These are phyloP conservation scores for Ilyonectria robusta DNA, from an alignment of 2,329 filamentous ascomycete genomes.

Conservation along the genomic window DNA sequence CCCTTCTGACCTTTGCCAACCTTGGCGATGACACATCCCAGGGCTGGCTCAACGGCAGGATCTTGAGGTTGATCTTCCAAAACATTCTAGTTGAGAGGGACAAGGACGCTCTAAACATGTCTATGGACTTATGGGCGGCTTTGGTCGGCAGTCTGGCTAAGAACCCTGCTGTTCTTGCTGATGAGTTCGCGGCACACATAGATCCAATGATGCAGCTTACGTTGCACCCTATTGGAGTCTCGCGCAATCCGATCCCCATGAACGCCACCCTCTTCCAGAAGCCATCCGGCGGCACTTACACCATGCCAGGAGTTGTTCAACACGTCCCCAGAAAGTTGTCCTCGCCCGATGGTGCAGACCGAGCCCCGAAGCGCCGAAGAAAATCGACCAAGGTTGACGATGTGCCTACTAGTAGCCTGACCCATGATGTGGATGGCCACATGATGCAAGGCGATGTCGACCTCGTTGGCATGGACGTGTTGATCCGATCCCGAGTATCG, in stretches of 20 bases:
- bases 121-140: conserved; percentile 88
- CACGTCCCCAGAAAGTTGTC: conserved; percentile 62
- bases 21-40: conserved; percentile 85
- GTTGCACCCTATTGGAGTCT: conserved; percentile 92
- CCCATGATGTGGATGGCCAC: conserved; percentile 96
- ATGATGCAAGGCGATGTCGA: conserved; percentile 99
- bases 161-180: conserved; percentile 74
- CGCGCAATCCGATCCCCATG: conserved; percentile 93
- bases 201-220: conserved; percentile 87
- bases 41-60: conserved; percentile 93
- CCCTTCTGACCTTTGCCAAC: conserved; percentile 91
- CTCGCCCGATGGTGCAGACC: conserved; percentile 69
- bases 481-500: conserved; percentile 90
- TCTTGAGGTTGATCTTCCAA: conserved; percentile 91
- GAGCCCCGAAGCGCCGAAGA: conserved; percentile 81
- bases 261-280: conserved; percentile 91
- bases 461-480: conserved; percentile 88
- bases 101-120: conserved; percentile 83
- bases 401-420: conserved; percentile 70
- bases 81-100: conserved; percentile 96
- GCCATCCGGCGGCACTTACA: conserved; percentile 89
- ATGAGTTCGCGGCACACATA: conserved; percentile 82
- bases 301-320: conserved; percentile 63
- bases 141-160: conserved; percentile 79
- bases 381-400: conserved; percentile 90